A percentile compares a stretch with the other conserved stretches of the same genome.
These are phyloP conservation scores for Nyssa sinensis DNA, from an alignment of 148 eudicot genomes.

Conservation along the genomic window DNA sequence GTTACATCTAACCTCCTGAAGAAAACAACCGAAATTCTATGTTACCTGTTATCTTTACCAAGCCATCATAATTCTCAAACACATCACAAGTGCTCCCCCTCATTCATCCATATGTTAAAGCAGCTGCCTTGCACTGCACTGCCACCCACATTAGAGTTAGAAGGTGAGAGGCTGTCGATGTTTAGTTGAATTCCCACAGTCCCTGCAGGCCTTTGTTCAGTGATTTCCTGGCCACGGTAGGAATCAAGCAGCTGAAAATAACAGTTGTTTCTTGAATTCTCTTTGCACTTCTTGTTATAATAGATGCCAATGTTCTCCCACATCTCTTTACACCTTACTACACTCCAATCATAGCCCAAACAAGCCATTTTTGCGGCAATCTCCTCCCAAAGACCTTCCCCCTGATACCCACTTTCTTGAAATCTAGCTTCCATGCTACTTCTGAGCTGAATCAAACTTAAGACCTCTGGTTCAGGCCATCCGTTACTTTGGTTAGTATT, in stretches of 20 bases:
- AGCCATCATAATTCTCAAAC: conserved; percentile 11
- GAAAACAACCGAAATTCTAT: too few species aligned
- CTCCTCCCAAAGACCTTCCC: conserved; percentile 53
- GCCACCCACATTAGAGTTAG: not conserved
- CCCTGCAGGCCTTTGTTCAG: too few species aligned
- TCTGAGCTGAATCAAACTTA: conserved; percentile 48
- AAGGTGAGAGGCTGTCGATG: too few species aligned
- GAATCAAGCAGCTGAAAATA: too few species aligned
- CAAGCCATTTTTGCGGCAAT: conserved; percentile 62
- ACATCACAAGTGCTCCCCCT: conserved; percentile 2
- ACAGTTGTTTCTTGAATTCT: conserved; percentile 31
- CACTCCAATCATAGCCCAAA: conserved; percentile 59
- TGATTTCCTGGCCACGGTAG: too few species aligned
- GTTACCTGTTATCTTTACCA: too few species aligned
- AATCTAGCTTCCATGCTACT: conserved; percentile 51
- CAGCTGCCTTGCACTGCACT: not conserved
- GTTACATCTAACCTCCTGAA: too few species aligned
- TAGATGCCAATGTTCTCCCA: conserved; percentile 53
- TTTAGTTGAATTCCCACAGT: too few species aligned
- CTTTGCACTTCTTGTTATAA: conserved; percentile 44
- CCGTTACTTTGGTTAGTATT: conserved; percentile 16
- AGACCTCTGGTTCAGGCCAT: conserved; percentile 56
- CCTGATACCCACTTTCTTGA: conserved; percentile 47
- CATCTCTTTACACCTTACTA: conserved; percentile 47
- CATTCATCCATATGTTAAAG: conserved; percentile 8